Conservation (phyloP, 192 early-diverging fungal genomes). For the Backusella australiensis region DNA sequence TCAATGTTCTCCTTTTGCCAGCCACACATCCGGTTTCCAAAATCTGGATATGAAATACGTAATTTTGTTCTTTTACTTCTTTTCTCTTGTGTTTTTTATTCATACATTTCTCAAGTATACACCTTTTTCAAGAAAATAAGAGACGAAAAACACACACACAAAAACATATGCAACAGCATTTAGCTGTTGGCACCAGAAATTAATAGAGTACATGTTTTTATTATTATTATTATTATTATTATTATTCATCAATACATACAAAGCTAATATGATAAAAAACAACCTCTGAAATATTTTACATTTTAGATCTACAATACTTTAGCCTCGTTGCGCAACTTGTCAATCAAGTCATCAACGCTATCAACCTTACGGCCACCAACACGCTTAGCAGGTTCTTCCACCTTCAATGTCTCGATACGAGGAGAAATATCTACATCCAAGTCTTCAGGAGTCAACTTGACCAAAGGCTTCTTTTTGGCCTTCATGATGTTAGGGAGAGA, state of each 20-base stretch:
- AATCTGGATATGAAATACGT: too few relatives aligned
- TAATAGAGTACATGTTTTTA: not conserved
- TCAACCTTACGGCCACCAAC: constrained; percentile 89
- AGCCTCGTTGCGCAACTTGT: constrained; percentile 85
- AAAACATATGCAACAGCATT: too few relatives aligned
- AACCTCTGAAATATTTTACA: not conserved
- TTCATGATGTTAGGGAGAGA: constrained; percentile 98
- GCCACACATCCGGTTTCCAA: too few relatives aligned
- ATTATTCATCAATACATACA: not conserved
- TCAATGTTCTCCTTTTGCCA: too few relatives aligned
- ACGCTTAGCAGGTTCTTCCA: constrained; percentile 91
- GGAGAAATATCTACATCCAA: constrained; percentile 84
- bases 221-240: too few relatives aligned
- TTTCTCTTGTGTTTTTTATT: too few relatives aligned
- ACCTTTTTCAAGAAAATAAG: too few relatives aligned
- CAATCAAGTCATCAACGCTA: constrained; percentile 91
- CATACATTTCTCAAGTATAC: not conserved
- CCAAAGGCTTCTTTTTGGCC: constrained; percentile 97
- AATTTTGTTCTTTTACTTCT: too few relatives aligned
- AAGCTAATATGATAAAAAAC: not conserved
- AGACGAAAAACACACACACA: too few relatives aligned
- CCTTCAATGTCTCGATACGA: constrained; percentile 83
- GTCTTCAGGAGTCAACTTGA: constrained; percentile 73
- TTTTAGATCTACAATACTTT: constrained; percentile 57
- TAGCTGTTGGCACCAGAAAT: not conserved